Evolutionary conservation across 2,329 filamentous ascomycete species (phyloP).

Genomic region (Monilinia laxa): DNA sequence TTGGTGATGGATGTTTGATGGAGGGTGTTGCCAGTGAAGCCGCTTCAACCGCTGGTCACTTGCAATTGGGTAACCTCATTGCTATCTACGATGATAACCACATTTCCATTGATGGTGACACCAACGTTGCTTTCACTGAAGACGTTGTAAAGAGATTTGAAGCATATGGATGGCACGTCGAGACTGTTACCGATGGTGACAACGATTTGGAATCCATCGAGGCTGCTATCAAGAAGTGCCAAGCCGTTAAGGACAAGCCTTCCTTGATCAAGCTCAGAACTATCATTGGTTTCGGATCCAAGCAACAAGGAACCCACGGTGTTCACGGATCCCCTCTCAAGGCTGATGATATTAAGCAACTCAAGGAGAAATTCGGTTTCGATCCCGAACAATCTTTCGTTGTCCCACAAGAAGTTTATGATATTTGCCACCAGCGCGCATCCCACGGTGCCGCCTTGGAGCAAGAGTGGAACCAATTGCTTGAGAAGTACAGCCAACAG

Average conservation of each 20-base stretch:
- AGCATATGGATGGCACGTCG: conserved; percentile 92
- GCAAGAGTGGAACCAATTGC: conserved; percentile 91
- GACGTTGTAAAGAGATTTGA: conserved; percentile 94
- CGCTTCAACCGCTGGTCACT: conserved; percentile 86
- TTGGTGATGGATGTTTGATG: conserved; percentile 98
- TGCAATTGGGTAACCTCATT: conserved; percentile 97
- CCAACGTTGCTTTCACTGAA: conserved; percentile 94
- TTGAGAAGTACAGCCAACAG: conserved; percentile 80
- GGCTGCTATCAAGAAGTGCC: conserved; percentile 79
- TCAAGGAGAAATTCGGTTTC: conserved; percentile 96
- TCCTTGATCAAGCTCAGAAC: conserved; percentile 95
- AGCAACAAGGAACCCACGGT: conserved; percentile 87
- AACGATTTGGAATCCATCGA: conserved; percentile 84
- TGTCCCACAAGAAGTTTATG: conserved; percentile 93
- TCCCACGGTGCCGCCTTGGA: conserved; percentile 84
- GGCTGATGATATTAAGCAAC: conserved; percentile 86
- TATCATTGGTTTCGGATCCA: conserved; percentile 94
- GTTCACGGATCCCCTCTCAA: conserved; percentile 97
- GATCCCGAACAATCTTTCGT: conserved; percentile 90
- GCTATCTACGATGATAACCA: conserved; percentile 98
- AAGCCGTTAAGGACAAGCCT: conserved; percentile 92
- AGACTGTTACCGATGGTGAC: conserved; percentile 84
- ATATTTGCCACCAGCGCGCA: conserved; percentile 81
- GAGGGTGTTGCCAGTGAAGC: conserved; percentile 96
- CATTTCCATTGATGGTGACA: conserved; percentile 93